Percentiles rank a stretch among this genome's conserved stretches.
phyloP scores from a whole-genome alignment of 805 yeast genomes.

The Cyberlindnera petersonii region DNA sequence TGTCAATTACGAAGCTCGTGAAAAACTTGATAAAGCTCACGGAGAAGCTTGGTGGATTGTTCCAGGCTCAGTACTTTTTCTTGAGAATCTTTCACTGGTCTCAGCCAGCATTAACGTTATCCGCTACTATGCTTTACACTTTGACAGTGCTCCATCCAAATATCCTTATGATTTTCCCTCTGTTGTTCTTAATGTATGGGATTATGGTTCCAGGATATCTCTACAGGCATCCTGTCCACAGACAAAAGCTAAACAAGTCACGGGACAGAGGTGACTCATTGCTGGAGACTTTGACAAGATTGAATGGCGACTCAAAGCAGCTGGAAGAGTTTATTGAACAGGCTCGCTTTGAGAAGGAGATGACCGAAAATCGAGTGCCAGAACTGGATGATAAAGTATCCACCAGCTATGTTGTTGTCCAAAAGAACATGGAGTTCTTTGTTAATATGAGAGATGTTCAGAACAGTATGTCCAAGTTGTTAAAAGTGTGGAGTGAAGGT shows the following conservation, averaged over 20 bases:
- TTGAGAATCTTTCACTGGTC: constrained; percentile 70
- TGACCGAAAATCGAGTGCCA: constrained; percentile 18
- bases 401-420: constrained; percentile 21
- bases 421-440: constrained; percentile 37
- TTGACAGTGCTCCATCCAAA: constrained; percentile 70
- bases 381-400: constrained; percentile 25
- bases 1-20: constrained; percentile 55
- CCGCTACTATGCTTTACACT: constrained; percentile 56
- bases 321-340: constrained; percentile 14
- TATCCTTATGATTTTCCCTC: constrained; percentile 59
- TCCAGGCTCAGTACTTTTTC: constrained; percentile 57
- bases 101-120: constrained; percentile 63
- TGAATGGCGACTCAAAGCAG: constrained; percentile 32
- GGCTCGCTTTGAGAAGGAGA: constrained; percentile 8
- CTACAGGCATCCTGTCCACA: constrained; percentile 58
- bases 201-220: constrained; percentile 69
- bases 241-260: constrained; percentile 41
- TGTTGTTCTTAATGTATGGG: constrained; percentile 49
- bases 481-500: constrained; percentile 44
- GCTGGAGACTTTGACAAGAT: constrained; percentile 36
- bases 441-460: constrained; percentile 74
- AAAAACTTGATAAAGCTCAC: constrained; percentile 57
- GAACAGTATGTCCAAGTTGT: constrained; percentile 52
- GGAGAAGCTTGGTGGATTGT: constrained; percentile 49
- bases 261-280: constrained; percentile 52